Evolutionary conservation across 1,139 yeast genomes (phyloP).

Genomic region (Hansenula sp.): DNA sequence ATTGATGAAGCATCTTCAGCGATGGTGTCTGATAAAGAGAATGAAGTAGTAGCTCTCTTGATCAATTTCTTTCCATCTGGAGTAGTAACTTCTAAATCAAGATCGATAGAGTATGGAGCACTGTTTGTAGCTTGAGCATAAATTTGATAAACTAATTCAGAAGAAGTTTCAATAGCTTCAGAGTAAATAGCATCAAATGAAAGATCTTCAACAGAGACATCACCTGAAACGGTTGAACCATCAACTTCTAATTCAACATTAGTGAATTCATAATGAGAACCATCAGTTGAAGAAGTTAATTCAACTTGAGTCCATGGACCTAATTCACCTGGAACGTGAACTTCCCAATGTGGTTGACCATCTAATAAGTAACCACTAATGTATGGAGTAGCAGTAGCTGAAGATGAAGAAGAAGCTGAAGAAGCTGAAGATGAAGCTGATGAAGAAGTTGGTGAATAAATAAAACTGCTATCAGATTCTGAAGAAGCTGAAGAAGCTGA

Average conservation of each 20-base stretch:
- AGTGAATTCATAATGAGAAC: constrained; percentile 15
- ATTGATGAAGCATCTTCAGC: constrained; percentile 6
- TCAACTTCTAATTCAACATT: constrained; percentile 12
- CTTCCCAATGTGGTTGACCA: constrained; percentile 21
- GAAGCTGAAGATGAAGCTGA: constrained; percentile 8
- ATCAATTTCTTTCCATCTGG: constrained; percentile 18
- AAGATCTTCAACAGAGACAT: not conserved
- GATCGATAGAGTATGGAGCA: constrained; percentile 16
- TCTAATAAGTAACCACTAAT: constrained; percentile 16
- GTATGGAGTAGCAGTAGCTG: constrained; percentile 13
- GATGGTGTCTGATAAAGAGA: constrained; percentile 9
- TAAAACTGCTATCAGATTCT: not conserved
- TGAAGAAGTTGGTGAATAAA: not conserved
- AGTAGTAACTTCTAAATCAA: constrained; percentile 13
- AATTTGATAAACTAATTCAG: constrained; percentile 5
- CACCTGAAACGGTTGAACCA: constrained; percentile 14
- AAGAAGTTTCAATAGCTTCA: constrained; percentile 1
- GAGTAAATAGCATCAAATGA: constrained; percentile 8
- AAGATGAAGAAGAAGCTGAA: not conserved
- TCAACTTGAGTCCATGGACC: constrained; percentile 20
- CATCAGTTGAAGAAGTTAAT: constrained; percentile 14
- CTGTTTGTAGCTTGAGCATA: constrained; percentile 13
- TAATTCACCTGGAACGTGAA: constrained; percentile 16
- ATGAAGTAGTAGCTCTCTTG: constrained; percentile 15
- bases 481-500: constrained; percentile 1